Percentiles rank a stretch among this genome's conserved stretches.
Evolutionary conservation across 768 basidiomycete genomes (phyloP).

Genomic region (Lentinula guzmanii): DNA sequence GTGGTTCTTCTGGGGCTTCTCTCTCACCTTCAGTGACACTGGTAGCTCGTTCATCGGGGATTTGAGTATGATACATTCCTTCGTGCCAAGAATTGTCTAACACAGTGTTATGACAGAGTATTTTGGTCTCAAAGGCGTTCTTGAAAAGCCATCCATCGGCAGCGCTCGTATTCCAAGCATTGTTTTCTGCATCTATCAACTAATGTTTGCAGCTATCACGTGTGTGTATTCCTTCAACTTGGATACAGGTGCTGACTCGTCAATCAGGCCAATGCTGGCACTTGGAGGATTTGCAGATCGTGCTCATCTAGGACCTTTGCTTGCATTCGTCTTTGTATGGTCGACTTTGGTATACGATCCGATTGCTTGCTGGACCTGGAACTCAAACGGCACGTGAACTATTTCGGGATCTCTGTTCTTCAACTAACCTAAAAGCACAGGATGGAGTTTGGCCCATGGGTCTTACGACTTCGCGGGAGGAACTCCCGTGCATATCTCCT

Average conservation of each 20-base stretch:
- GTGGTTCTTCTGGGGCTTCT: conserved; percentile 99
- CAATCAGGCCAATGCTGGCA: conserved; percentile 70
- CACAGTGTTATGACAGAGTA: conserved; percentile 43
- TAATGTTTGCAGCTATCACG: conserved; percentile 90
- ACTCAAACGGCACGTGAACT: conserved; percentile 47
- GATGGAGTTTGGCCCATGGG: conserved; percentile 72
- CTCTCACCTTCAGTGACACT: conserved; percentile 81
- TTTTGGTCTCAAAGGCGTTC: conserved; percentile 78
- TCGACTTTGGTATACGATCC: conserved; percentile 87
- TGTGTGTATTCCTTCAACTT: conserved; percentile 26
- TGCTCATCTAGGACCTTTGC: conserved; percentile 73
- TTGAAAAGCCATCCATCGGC: conserved; percentile 70
- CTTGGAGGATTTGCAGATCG: conserved; percentile 92
- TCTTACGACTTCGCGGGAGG: conserved; percentile 93
- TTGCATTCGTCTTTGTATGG: conserved; percentile 92
- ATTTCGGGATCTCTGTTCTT: conserved; percentile 21
- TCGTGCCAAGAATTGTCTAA: neutral
- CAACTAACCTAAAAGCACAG: conserved; percentile 11
- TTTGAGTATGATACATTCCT: conserved; percentile 42
- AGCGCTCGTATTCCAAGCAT: conserved; percentile 65
- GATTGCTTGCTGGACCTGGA: conserved; percentile 97
- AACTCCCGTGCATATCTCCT: conserved; percentile 94
- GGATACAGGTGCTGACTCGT: conserved; percentile 14
- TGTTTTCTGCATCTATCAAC: conserved; percentile 80
- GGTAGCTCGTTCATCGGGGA: conserved; percentile 76